phyloP scores from a whole-genome alignment of 768 basidiomycete species.

The Pleurotus ostreatus region DNA sequence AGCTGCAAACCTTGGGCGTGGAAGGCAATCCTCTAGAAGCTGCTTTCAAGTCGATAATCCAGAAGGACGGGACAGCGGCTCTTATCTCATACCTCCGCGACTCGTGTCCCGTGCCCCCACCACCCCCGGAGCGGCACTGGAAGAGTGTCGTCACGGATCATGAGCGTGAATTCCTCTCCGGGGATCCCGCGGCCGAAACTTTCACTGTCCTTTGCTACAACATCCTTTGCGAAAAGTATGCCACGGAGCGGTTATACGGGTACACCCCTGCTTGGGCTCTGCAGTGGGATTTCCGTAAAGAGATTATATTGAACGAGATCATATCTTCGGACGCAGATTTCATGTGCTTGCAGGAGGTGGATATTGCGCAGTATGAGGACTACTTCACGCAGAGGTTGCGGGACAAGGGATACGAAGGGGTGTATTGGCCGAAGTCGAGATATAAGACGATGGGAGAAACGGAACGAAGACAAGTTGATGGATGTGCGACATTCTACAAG shows the following conservation, averaged over 20 bases:
- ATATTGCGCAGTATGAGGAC: constrained; percentile 87
- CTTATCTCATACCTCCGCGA: constrained; percentile 92
- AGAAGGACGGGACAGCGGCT: constrained; percentile 91
- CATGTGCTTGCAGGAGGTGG: constrained; percentile 93
- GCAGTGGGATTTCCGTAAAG: constrained; percentile 91
- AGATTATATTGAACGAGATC: constrained; percentile 82
- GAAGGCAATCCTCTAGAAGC: constrained; percentile 96
- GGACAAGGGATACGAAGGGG: constrained; percentile 82
- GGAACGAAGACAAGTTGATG: constrained; percentile 88
- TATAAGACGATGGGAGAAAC: constrained; percentile 89
- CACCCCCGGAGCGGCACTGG: constrained; percentile 83
- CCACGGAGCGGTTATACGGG: constrained; percentile 85
- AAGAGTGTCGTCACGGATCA: constrained; percentile 53
- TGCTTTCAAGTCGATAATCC: constrained; percentile 71
- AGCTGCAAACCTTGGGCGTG: constrained; percentile 88
- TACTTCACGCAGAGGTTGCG: constrained; percentile 76
- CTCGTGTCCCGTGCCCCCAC: constrained; percentile 75
- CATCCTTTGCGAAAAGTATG: constrained; percentile 88
- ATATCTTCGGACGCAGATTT: constrained; percentile 82
- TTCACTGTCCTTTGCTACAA: constrained; percentile 89
- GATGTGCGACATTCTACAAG: constrained; percentile 96
- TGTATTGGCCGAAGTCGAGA: constrained; percentile 88
- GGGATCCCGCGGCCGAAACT: constrained; percentile 69
- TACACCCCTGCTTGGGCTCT: constrained; percentile 98
- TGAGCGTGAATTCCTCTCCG: constrained; percentile 54